phyloP scores from a whole-genome alignment of 208 protist genomes.

The Naegleria fowleri region DNA sequence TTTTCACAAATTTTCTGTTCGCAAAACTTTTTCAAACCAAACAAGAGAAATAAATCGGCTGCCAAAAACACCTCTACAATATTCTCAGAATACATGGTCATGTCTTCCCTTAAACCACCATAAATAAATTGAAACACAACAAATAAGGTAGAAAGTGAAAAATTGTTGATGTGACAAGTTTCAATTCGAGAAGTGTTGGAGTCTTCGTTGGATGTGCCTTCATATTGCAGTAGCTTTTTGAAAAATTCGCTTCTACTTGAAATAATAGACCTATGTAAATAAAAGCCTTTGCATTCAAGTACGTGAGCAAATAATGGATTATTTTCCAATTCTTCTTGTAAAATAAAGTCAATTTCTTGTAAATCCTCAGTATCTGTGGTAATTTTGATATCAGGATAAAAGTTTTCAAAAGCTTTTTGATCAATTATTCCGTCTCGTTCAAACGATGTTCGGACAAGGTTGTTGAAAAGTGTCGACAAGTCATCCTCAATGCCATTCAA shows the following conservation, averaged over 20 bases:
- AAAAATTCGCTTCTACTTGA: background rate
- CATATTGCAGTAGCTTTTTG: background rate
- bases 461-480: background rate
- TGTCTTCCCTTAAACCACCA: too few species aligned
- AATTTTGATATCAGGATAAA: background rate
- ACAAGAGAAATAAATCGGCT: background rate
- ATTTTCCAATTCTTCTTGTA: background rate
- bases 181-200: background rate
- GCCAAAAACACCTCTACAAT: background rate
- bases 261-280: background rate
- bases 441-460: background rate
- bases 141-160: background rate
- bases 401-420: background rate
- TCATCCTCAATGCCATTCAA: background rate
- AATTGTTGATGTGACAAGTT: background rate
- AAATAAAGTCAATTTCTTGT: background rate
- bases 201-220: background rate
- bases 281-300: too few species aligned
- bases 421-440: background rate
- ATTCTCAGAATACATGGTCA: background rate
- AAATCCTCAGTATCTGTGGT: background rate
- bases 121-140: background rate
- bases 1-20: background rate
- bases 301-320: background rate
- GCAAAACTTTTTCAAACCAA: background rate